Conservation (phyloP, 805 yeast genomes). For the Wickerhamiella spandovensis region DNA sequence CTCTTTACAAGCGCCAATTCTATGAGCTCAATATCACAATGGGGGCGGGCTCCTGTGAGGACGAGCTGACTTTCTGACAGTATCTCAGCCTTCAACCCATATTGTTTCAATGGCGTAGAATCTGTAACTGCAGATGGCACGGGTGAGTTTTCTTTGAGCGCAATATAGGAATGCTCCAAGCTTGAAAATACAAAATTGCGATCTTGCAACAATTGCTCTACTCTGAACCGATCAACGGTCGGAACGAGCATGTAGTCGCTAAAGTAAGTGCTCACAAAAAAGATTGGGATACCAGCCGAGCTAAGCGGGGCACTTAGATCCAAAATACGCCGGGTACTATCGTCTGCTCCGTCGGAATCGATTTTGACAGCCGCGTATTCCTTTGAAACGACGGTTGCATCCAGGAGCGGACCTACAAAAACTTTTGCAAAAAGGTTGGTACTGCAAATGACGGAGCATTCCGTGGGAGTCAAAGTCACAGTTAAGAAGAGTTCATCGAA, state of each 20-base stretch:
- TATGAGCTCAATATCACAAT: constrained; percentile 23
- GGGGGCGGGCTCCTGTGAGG: constrained; percentile 45
- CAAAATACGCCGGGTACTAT: constrained; percentile 37
- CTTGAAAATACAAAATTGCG: constrained; percentile 34
- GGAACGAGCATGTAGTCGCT: constrained; percentile 55
- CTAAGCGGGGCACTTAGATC: constrained; percentile 48
- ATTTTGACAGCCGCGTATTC: constrained; percentile 43
- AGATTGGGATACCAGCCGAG: constrained; percentile 41
- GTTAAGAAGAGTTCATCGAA: constrained; percentile 36
- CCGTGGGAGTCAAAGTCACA: constrained; percentile 49
- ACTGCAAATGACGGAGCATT: constrained; percentile 47
- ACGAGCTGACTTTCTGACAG: constrained; percentile 25
- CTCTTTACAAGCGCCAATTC: constrained; percentile 29
- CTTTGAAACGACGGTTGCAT: constrained; percentile 30
- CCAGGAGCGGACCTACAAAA: constrained; percentile 30
- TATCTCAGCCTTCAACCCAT: neutral
- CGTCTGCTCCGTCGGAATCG: constrained; percentile 45
- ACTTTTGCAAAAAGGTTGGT: constrained; percentile 26
- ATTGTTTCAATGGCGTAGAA: constrained; percentile 1
- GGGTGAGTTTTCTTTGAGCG: constrained; percentile 1
- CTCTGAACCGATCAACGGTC: constrained; percentile 30
- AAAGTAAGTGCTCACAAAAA: constrained; percentile 50
- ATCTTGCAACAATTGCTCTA: constrained; percentile 32
- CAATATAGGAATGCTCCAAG: constrained; percentile 31
- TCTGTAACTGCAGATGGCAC: constrained; percentile 4